Percentiles rank a stretch among this genome's conserved stretches.
These are phyloP conservation scores for Termitomyces sp. DNA, from an alignment of 768 basidiomycete species.

Conservation along the genomic window DNA sequence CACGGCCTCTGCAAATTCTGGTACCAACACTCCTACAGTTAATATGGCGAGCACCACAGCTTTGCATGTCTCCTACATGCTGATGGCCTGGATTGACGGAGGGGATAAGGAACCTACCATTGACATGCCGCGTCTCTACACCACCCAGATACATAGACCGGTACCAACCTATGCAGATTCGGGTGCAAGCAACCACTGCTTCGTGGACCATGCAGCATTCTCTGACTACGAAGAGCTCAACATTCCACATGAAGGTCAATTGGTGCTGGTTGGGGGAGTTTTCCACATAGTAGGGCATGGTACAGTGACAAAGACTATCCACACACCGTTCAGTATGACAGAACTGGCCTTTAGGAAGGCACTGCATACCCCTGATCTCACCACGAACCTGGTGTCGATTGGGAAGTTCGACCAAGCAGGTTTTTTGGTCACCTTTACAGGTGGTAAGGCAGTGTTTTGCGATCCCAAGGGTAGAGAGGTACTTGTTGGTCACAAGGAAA, in stretches of 20 bases:
- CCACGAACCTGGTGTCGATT: constrained; percentile 1
- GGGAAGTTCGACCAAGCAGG: not conserved
- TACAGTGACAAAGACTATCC: not conserved
- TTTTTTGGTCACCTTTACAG: not conserved
- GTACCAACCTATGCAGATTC: not conserved
- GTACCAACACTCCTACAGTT: not conserved
- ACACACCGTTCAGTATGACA: not conserved
- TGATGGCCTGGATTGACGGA: not conserved
- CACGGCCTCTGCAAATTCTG: not conserved
- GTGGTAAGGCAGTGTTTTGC: too few species aligned
- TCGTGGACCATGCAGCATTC: too few species aligned
- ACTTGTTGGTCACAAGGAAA: too few species aligned
- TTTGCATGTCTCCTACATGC: not conserved
- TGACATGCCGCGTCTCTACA: not conserved
- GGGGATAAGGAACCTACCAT: not conserved
- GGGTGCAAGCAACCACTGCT: not conserved
- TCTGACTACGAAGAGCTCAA: too few species aligned
- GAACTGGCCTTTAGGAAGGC: not conserved
- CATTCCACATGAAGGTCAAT: too few species aligned
- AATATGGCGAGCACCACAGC: not conserved
- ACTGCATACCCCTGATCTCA: not conserved
- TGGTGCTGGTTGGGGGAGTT: too few species aligned
- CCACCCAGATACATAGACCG: not conserved
- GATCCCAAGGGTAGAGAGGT: too few species aligned
- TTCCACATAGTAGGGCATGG: not conserved